Percentiles rank a stretch among this genome's conserved stretches.
These are phyloP conservation scores for Arxiozyma bovina DNA, from an alignment of 1,139 yeast species.

Conservation along the genomic window DNA sequence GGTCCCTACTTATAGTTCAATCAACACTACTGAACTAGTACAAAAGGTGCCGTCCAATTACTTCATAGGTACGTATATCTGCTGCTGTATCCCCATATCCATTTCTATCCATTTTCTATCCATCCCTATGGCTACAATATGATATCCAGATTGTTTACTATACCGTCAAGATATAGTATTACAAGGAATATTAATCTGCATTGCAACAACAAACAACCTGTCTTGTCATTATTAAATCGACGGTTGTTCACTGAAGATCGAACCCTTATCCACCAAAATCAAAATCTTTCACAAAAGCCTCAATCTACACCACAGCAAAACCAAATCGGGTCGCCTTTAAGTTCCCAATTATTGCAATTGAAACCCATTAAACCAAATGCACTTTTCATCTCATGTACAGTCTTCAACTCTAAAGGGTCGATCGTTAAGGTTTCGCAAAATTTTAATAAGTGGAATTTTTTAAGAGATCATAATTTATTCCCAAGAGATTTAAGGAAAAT, in stretches of 20 bases:
- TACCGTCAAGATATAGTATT: not conserved
- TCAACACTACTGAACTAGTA: not conserved
- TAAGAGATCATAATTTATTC: slow-evolving; percentile 56
- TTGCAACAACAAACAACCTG: not conserved
- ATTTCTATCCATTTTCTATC: not conserved
- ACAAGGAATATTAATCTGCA: not conserved
- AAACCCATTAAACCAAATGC: slow-evolving; percentile 54
- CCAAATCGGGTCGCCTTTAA: slow-evolving; percentile 1
- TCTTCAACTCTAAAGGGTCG: slow-evolving; percentile 65
- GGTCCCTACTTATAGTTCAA: no score
- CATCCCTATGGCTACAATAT: not conserved
- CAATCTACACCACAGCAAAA: not conserved
- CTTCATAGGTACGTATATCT: not conserved
- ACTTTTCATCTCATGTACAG: slow-evolving; percentile 60
- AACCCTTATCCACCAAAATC: not conserved
- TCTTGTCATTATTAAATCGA: not conserved
- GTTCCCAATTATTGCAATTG: slow-evolving; percentile 22
- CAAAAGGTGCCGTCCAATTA: not conserved
- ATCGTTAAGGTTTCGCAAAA: slow-evolving; percentile 68
- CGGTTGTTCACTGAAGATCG: not conserved
- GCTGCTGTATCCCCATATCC: no score
- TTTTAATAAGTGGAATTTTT: slow-evolving; percentile 65
- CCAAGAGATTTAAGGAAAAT: slow-evolving; percentile 75
- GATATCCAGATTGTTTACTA: slow-evolving; percentile 1
- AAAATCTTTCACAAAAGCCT: not conserved